A percentile compares a stretch with the other conserved stretches of the same genome.
Evolutionary conservation across 2,329 filamentous ascomycete genomes (phyloP).

Genomic region (Balansia obtecta): DNA sequence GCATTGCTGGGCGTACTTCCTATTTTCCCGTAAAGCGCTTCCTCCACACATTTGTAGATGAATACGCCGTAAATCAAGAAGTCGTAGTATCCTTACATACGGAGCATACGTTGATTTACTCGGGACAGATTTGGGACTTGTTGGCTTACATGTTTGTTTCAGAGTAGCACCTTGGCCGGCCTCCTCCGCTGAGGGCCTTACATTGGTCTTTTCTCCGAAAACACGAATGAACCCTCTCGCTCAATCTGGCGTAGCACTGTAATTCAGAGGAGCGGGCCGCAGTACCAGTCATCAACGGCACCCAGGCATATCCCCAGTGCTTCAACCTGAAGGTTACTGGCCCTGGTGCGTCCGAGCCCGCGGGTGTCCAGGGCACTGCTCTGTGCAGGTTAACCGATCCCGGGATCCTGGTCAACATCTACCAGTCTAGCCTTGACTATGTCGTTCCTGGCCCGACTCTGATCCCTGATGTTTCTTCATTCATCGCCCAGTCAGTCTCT

Average conservation of each 20-base stretch:
- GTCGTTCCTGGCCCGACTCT: constrained; percentile 20
- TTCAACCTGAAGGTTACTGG: constrained; percentile 36
- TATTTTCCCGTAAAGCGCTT: too few species aligned
- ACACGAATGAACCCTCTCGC: background rate
- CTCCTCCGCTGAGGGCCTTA: background rate
- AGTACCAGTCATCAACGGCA: constrained; percentile 17
- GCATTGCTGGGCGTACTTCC: background rate
- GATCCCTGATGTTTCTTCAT: constrained; percentile 14
- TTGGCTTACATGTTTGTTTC: background rate
- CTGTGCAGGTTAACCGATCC: constrained; percentile 24
- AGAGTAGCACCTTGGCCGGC: background rate
- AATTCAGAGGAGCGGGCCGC: background rate
- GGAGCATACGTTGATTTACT: too few species aligned
- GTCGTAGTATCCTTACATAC: too few species aligned
- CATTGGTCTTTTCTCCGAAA: too few species aligned
- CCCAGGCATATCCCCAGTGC: constrained; percentile 42
- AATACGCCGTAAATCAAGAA: too few species aligned
- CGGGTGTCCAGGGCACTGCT: constrained; percentile 21
- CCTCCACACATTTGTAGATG: too few species aligned
- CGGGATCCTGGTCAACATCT: constrained; percentile 24
- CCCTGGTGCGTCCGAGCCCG: constrained; percentile 20
- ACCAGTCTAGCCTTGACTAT: constrained; percentile 16
- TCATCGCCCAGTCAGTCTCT: constrained; percentile 11
- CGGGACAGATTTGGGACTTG: too few species aligned
- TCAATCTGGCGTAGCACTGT: background rate